Conservation (phyloP, 805 yeast species). For the Diddensiella transvaalensis region DNA sequence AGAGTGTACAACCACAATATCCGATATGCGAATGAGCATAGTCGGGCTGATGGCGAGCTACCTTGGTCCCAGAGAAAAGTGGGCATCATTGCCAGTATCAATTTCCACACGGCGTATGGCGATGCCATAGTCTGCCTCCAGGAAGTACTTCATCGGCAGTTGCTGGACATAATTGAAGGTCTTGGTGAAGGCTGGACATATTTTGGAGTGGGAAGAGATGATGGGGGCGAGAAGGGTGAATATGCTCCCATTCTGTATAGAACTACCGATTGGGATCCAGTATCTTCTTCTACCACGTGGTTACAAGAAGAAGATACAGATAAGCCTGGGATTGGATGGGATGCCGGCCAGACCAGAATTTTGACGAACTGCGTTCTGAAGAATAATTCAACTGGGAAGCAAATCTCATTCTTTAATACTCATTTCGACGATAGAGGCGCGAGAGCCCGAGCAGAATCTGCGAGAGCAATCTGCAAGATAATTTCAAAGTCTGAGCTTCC, state of each 20-base stretch:
- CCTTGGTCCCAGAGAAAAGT: slow-evolving; percentile 43
- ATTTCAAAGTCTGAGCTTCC: slow-evolving; percentile 36
- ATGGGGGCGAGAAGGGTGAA: slow-evolving; percentile 48
- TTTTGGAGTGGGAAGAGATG: slow-evolving; percentile 47
- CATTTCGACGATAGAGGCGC: slow-evolving; percentile 51
- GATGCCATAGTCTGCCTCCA: slow-evolving; percentile 43
- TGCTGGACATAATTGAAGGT: slow-evolving; percentile 39
- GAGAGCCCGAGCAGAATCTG: slow-evolving; percentile 44
- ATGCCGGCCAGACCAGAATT: slow-evolving; percentile 41
- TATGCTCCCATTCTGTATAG: slow-evolving; percentile 46
- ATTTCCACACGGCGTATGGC: slow-evolving; percentile 31
- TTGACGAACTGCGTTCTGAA: slow-evolving; percentile 36
- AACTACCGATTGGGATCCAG: slow-evolving; percentile 35
- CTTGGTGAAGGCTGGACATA: slow-evolving; percentile 41
- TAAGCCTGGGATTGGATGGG: slow-evolving; percentile 47
- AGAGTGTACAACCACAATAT: slow-evolving; percentile 17
- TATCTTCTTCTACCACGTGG: slow-evolving; percentile 45
- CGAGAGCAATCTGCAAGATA: slow-evolving; percentile 38
- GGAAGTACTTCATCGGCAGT: slow-evolving; percentile 44
- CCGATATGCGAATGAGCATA: slow-evolving; percentile 21
- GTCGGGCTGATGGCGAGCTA: slow-evolving; percentile 34
- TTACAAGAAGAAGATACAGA: slow-evolving; percentile 47
- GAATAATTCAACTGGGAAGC: slow-evolving; percentile 22
- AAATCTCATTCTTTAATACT: slow-evolving; percentile 40
- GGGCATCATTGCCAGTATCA: slow-evolving; percentile 40